These are phyloP conservation scores for Candida ficus DNA, from an alignment of 805 yeast species.

Conservation along the genomic window DNA sequence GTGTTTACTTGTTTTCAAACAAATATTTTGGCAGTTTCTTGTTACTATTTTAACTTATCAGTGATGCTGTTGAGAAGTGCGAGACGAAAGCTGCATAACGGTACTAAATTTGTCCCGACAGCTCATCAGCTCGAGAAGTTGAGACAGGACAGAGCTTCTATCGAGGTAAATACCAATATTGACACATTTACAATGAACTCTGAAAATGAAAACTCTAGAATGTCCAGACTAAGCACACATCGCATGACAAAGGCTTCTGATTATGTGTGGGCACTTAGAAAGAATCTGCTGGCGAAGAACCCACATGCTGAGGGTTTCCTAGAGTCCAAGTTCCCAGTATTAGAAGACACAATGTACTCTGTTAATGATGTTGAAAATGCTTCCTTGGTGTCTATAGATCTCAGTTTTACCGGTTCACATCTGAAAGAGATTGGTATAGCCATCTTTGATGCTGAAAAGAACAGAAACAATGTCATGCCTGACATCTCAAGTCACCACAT, in stretches of 20 bases:
- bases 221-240: background rate
- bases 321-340: background rate
- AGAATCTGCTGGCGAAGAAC: background rate
- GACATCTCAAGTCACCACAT: slow-evolving; percentile 9
- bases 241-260: slow-evolving; percentile 8
- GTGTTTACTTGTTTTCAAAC: too few relatives aligned
- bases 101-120: too few relatives aligned
- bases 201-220: too few relatives aligned
- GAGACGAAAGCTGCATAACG: too few relatives aligned
- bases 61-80: too few relatives aligned
- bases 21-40: too few relatives aligned
- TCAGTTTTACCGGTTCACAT: background rate
- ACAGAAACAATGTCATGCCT: background rate
- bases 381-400: slow-evolving; percentile 4
- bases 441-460: slow-evolving; percentile 1
- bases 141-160: too few relatives aligned
- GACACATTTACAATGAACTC: too few relatives aligned
- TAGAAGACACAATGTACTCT: slow-evolving; percentile 1
- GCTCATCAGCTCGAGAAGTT: too few relatives aligned
- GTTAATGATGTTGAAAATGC: slow-evolving; percentile 4
- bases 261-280: slow-evolving; percentile 8
- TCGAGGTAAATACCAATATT: too few relatives aligned
- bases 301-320: background rate
- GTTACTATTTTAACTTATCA: too few relatives aligned
- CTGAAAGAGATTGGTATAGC: slow-evolving; percentile 11